Evolutionary conservation across 2,329 filamentous ascomycete genomes (phyloP).

Genomic region (Fusarium stilboides): DNA sequence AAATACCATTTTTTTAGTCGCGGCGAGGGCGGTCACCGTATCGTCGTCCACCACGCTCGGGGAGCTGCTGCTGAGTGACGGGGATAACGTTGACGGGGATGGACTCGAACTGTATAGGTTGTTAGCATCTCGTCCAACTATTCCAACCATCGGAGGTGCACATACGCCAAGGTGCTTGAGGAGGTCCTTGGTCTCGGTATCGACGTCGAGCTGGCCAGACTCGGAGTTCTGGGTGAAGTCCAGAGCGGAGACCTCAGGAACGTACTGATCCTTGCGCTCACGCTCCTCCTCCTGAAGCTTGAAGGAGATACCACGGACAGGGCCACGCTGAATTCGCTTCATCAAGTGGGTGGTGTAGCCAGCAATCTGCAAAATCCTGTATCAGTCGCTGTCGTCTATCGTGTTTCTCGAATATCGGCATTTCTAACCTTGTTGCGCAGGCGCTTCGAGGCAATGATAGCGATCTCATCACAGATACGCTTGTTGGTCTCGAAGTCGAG

Average conservation of each 20-base stretch:
- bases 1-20: conserved; percentile 56
- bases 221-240: conserved; percentile 97
- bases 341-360: conserved; percentile 99
- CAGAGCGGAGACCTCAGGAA: conserved; percentile 97
- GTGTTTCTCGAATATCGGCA: conserved; percentile 9
- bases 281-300: conserved; percentile 99
- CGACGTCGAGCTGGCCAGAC: conserved; percentile 93
- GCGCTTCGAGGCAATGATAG: conserved; percentile 99
- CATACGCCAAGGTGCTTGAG: conserved; percentile 98
- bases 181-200: conserved; percentile 98
- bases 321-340: conserved; percentile 99
- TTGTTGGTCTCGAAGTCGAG: conserved; percentile 99
- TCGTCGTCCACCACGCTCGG: conserved; percentile 83
- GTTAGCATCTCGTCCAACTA: conserved; percentile 50
- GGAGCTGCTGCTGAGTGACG: conserved; percentile 88
- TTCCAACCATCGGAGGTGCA: conserved; percentile 53
- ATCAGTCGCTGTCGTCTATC: conserved; percentile 39
- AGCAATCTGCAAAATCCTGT: conserved; percentile 77
- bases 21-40: conserved; percentile 75
- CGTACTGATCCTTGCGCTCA: conserved; percentile 99
- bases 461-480: conserved; percentile 99
- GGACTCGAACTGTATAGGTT: conserved; percentile 83
- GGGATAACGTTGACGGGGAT: conserved; percentile 97
- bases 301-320: conserved; percentile 99
- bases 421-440: conserved; percentile 94